Base-by-base conservation (phyloP, 2,329 filamentous ascomycete species). In the Fulvia fulva region DNA sequence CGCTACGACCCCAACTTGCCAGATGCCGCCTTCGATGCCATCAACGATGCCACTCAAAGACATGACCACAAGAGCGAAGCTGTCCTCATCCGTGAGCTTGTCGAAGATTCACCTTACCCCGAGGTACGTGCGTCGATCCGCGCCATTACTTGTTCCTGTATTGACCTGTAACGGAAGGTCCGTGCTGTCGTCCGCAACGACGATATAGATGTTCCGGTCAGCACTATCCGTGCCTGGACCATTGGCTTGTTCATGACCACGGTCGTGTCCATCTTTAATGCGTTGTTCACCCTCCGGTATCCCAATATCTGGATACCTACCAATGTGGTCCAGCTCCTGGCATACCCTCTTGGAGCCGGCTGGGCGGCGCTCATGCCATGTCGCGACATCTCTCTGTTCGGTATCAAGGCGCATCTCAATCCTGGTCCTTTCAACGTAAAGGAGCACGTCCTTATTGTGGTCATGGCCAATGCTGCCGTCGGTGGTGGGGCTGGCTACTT, bases 241-340 rank as follows among this genome's bases (percentile, higher is more conserved):
- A 84, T 87, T 60, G 85, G 85, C 32, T 59, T 87, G 65, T 4
- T 86, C 11, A 77, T 87, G 46, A 83, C 83, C 58, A 87, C 84
- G 0, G 68, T 87, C 57, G 84, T 83, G n/a, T 85, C 84, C 1
- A 81, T 54, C 2, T 60, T 68, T 45, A 95, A 94, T 73, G 77
- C 94, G 41, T 93, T 96, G 76, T 96, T 95, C 78, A 91, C 89
- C 50, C 79, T 95, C 71, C 84, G 91, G 82, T 95, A 94, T 79
- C 91, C 91, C 34, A 93, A 89, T 75, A 90, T 95, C 74, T 87
- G 87, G 59, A 93, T 95, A 68, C 91, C 89, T 21, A 90, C 90
- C 45, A 89, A 95, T 65, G 94, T 96, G 77, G 90, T 90, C 23
- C 80, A 93, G 68, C 79, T 95, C 59, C 83, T 95, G 57, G 89